A percentile compares a stretch with the other conserved stretches of the same genome.
These are phyloP conservation scores for Verbascum thapsus DNA, from an alignment of 257 asterid species.

Conservation along the genomic window DNA sequence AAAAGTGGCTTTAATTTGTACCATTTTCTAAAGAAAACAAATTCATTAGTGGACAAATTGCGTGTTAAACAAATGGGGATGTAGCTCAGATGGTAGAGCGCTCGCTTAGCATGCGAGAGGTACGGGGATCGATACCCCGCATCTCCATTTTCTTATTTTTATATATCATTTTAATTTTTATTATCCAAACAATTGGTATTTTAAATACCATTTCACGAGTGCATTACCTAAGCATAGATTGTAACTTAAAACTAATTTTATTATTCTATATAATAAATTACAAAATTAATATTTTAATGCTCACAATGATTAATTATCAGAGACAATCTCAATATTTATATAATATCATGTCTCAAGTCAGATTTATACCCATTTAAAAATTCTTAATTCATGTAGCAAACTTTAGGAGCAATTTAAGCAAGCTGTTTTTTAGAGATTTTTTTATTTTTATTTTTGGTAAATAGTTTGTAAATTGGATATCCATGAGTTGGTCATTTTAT, in stretches of 20 bases:
- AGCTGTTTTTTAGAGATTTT: not conserved
- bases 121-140: slow-evolving; percentile 98
- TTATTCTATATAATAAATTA: slow-evolving; percentile 21
- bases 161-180: no score
- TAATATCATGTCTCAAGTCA: slow-evolving; percentile 8
- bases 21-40: no score
- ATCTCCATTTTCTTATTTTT: slow-evolving; percentile 48
- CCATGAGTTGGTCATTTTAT: no score
- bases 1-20: no score
- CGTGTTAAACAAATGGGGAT: slow-evolving; percentile 47
- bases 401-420: not conserved
- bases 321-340: slow-evolving; percentile 29
- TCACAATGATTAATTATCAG: slow-evolving; percentile 27
- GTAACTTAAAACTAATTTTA: slow-evolving; percentile 1
- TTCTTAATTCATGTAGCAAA: not conserved
- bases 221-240: slow-evolving; percentile 1
- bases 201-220: not conserved
- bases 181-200: slow-evolving; percentile 12
- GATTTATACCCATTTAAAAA: slow-evolving; percentile 7
- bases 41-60: no score
- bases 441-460: no score
- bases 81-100: slow-evolving; percentile 99
- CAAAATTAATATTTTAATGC: slow-evolving; percentile 8
- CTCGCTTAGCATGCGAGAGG: slow-evolving; percentile 99
- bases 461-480: no score